A percentile compares a stretch with the other conserved stretches of the same genome.
Conservation (phyloP, 257 asterid species). For the Solanum medicagineum region DNA sequence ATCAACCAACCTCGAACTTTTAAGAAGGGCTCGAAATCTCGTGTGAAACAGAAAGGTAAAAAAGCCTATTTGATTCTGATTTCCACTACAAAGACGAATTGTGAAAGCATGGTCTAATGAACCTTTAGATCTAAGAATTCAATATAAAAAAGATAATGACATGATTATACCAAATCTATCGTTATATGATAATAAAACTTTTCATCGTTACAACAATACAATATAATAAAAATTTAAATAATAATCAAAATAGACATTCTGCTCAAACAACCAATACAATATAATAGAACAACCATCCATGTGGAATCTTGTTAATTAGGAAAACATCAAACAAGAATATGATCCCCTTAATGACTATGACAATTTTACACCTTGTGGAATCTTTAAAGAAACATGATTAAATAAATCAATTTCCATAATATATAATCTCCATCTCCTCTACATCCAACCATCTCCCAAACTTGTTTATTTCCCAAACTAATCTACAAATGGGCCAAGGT, state of each 20-base stretch:
- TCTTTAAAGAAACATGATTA: neutral
- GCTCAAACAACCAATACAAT: neutral
- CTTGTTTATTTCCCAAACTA: neutral
- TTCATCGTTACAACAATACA: neutral
- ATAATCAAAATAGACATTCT: accelerated
- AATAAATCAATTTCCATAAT: neutral
- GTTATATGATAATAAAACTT: neutral
- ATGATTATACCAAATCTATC: neutral
- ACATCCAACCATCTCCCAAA: neutral
- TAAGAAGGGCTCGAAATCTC: neutral
- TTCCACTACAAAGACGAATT: neutral
- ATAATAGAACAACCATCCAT: neutral
- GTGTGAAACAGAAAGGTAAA: neutral
- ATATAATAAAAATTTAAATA: neutral
- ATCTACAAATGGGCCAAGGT: neutral
- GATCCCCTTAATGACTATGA: neutral
- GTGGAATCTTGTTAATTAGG: neutral
- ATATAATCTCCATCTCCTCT: neutral
- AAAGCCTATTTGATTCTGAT: neutral
- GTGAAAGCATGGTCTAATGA: neutral
- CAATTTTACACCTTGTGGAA: neutral
- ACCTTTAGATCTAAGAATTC: neutral
- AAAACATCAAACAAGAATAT: neutral
- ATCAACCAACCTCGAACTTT: neutral
- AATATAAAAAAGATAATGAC: neutral